Evolutionary conservation across 23 red algal genomes (phyloP), one percentile per base, ranked within the genome.

Genomic region (Porphyridium purpureum): DNA sequence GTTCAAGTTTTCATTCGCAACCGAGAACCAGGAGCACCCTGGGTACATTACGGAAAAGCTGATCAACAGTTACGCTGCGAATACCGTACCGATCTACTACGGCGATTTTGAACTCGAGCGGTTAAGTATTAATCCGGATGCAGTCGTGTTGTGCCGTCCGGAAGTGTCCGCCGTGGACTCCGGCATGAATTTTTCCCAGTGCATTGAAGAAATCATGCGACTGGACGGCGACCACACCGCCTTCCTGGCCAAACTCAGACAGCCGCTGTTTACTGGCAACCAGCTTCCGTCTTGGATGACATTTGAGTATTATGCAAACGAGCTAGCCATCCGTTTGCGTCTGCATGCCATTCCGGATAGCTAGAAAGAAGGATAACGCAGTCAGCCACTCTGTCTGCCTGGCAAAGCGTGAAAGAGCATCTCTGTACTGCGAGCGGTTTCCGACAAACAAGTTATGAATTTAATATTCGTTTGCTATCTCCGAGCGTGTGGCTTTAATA

Each of bases 1-100:
- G 44, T 48, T 21, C 44, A 48, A 48, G 44, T 48, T 48, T 48
- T 48, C 44, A 22, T 48, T 48, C 6, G 44, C 44, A 4, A 48
- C 23, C 17, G 44, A 48, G 44, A 48, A 48, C 14, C 3, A 22
- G 3, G 44, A 21, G 2, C 17, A 15, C 1, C 44, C 44, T 2
- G 44, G 44, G 19, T 48, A 48, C 44, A 20, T 48, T 15, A 48
- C 44, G 3, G 44, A 48, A 9, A 48, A 48, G 44, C 17, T 48
- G 1, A 19, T 48, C 44, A 48, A 48, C 44, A 48, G 44, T 22
- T 48, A 48, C 44, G 19, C 23, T 22, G 44, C 44, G 19, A 22
- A 48, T 15, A 48, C 44, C 17, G 44, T 48, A 22, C 44, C 44
- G 1, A 48, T 48, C 44, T 48, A 48, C 44, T 48, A 21, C 6